Evolutionary conservation across 2,329 filamentous ascomycete genomes (phyloP).

Genomic region (Xylariaceae sp.): DNA sequence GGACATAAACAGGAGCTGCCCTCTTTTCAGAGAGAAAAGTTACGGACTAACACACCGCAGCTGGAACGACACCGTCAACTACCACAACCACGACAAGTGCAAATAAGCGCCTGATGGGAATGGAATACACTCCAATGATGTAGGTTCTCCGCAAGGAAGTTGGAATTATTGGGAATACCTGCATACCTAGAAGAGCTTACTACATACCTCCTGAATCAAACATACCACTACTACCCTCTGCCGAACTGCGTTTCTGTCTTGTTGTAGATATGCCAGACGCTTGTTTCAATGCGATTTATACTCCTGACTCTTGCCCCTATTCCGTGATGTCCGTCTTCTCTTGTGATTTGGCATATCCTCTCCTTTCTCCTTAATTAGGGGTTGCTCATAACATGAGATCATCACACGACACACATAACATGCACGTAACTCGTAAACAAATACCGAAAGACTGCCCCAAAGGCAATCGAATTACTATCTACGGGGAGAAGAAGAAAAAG

Average conservation of each 20-base stretch:
- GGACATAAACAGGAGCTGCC: no score
- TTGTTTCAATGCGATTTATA: conserved; percentile 17
- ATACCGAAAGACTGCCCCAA: background rate
- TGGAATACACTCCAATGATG: background rate
- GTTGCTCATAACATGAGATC: no score
- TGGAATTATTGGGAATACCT: background rate
- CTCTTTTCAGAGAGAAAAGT: no score
- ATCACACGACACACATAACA: no score
- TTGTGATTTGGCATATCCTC: background rate
- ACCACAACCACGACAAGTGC: conserved; percentile 86
- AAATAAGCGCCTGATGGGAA: conserved; percentile 26
- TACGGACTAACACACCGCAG: conserved; percentile 37
- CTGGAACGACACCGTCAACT: conserved; percentile 96
- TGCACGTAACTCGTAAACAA: no score
- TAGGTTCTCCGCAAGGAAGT: background rate
- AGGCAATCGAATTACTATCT: conserved; percentile 1
- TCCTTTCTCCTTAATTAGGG: no score
- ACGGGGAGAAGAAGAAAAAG: background rate
- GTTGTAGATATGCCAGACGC: conserved; percentile 20
- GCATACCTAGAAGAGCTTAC: no score
- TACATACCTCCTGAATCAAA: conserved; percentile 3
- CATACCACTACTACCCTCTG: background rate
- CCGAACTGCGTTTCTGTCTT: conserved; percentile 13
- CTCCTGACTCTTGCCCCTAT: background rate
- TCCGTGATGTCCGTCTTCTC: background rate